Base-by-base conservation (phyloP, 441 rosid genomes). In the Hura crepitans region DNA sequence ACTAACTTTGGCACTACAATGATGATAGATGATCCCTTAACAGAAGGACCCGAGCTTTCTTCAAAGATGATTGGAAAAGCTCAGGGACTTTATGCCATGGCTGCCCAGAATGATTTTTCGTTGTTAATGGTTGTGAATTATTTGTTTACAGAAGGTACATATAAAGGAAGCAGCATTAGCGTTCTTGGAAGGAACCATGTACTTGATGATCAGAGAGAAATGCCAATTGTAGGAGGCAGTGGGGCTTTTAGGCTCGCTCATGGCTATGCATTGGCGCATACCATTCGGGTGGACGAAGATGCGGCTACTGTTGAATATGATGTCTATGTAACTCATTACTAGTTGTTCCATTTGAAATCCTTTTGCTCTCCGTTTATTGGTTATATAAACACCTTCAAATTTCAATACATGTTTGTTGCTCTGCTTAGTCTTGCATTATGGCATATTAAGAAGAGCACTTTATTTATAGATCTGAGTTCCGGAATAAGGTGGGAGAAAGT, bases 171-270 rank as follows among this genome's bases (percentile, higher is more conserved):
- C 65, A 80, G 73, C 35, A 82, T 89, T 3, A 75, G 87, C 56
- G 72, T 87, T 56, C 79, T 91, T 43, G 90, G 92, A 11, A 79
- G 85, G 46, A 87, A 89, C 73, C 27, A 71, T 0, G 68, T 83
- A 12, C 12, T 81, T 3, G 68, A 78, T 2, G 61, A 71, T 28
- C 78, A 79, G 8, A 84, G 92, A 31, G 97, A 87, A 83, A 73
- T 87, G 79, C 90, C 93, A 27, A 72, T 89, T 31, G 77, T 89
- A 22, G 91, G 93, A 27, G 90, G 93, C 6, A 85, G 80, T 65
- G 87, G 95, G 35, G 66, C 75, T n/a, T 91, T 89, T 77, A 85
- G 90, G 75, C 85, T 86, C 55, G 89, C 89, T 33, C 82, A 85
- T 18, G 97, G 93, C 47, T 86, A 84, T 64, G 91, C 86, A 0